Percentiles rank a stretch among this genome's conserved stretches.
phyloP scores from a whole-genome alignment of 257 asterid genomes.

The Solanum medicagineum region DNA sequence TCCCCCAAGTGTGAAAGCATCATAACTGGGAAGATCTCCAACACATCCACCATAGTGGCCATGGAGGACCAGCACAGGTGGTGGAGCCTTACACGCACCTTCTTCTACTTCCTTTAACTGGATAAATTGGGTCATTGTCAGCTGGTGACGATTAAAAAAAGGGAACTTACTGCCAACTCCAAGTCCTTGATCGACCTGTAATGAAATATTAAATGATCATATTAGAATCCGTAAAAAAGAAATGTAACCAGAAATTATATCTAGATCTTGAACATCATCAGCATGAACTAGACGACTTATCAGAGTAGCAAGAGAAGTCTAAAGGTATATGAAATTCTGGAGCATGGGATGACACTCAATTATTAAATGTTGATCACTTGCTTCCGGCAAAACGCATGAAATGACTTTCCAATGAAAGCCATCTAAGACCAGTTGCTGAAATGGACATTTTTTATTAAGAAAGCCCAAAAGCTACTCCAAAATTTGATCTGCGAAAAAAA shows the following conservation, averaged over 20 bases:
- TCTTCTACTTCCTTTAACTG: conserved; percentile 83
- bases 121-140: conserved; percentile 64
- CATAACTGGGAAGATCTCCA: conserved; percentile 97
- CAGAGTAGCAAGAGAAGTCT: not conserved
- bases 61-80: conserved; percentile 89
- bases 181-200: conserved; percentile 94
- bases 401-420: not conserved
- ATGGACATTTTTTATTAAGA: not conserved
- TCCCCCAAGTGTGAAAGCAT: conserved; percentile 95
- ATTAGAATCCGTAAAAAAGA: not conserved
- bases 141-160: conserved; percentile 85
- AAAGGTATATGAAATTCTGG: not conserved
- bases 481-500: not conserved
- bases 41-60: conserved; percentile 97
- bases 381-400: not conserved
- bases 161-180: conserved; percentile 81
- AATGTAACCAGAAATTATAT: not conserved
- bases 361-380: not conserved
- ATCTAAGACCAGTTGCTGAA: not conserved
- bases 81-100: conserved; percentile 85
- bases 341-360: not conserved
- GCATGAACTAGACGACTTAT: not conserved
- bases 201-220: not conserved
- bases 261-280: not conserved
- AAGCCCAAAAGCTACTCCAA: not conserved